phyloP scores from a whole-genome alignment of 352 stramenopile genomes.

The Globisporangium mamillatum region DNA sequence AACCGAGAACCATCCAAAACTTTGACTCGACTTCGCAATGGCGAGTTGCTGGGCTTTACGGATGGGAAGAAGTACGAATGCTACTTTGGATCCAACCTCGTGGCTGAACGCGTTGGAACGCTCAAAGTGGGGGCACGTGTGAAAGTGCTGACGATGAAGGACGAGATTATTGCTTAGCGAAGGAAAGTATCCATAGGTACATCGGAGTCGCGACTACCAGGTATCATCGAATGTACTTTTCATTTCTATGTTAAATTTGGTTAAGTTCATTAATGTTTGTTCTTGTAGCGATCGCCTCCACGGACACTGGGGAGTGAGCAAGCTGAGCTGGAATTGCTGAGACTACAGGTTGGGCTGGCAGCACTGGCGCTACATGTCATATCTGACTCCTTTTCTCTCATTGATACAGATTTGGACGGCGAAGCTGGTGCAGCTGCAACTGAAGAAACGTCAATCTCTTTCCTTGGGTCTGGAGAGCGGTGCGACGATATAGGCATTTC shows the following conservation, averaged over 20 bases:
- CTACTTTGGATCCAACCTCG: constrained; percentile 81
- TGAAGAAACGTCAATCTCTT: background rate
- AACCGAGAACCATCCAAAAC: constrained; percentile 50
- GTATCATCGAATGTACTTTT: background rate
- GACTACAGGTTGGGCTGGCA: background rate
- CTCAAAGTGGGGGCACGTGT: constrained; percentile 47
- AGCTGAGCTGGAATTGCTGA: constrained; percentile 12
- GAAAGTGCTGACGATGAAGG: constrained; percentile 71
- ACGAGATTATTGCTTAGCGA: constrained; percentile 40
- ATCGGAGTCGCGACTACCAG: background rate
- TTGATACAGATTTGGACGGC: constrained; percentile 8
- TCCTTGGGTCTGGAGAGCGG: background rate
- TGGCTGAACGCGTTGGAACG: constrained; percentile 35
- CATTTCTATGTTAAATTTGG: background rate
- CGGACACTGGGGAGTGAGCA: constrained; percentile 51
- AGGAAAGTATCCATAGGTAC: background rate
- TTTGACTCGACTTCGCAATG: constrained; percentile 55
- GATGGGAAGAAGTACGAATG: constrained; percentile 45
- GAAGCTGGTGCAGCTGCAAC: background rate
- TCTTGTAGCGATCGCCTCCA: constrained; percentile 54
- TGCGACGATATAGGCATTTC: constrained; percentile 9
- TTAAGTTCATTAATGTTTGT: constrained; percentile 16
- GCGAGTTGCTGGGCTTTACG: constrained; percentile 53
- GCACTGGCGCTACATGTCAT: background rate
- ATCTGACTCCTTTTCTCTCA: constrained; percentile 18